phyloP scores from a whole-genome alignment of 116 monocot genomes.

The Phalaenopsis hybrid region DNA sequence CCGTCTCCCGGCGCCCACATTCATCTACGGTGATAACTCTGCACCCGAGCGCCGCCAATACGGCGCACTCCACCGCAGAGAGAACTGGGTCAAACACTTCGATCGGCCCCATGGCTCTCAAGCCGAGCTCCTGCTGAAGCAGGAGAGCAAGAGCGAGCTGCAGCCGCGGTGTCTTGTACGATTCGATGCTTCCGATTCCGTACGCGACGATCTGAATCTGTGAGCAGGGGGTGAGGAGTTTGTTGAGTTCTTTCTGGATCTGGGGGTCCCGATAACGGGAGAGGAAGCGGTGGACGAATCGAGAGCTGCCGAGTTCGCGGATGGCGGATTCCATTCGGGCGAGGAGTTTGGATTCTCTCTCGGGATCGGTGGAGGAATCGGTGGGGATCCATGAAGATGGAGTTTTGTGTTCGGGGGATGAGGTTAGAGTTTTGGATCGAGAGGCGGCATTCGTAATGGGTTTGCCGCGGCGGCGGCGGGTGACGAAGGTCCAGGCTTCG shows the following conservation, averaged over 20 bases:
- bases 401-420: neutral
- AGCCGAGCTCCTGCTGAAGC: slow-evolving; percentile 28
- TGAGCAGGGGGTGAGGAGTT: slow-evolving; percentile 3
- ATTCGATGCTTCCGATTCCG: slow-evolving; percentile 78
- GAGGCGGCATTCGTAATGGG: neutral
- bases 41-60: slow-evolving; percentile 32
- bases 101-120: slow-evolving; percentile 8
- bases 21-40: slow-evolving; percentile 40
- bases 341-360: slow-evolving; percentile 25
- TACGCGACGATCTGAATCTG: slow-evolving; percentile 45
- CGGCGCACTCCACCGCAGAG: slow-evolving; percentile 58
- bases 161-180: slow-evolving; percentile 47
- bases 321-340: slow-evolving; percentile 32
- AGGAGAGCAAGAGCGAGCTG: slow-evolving; percentile 67
- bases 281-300: slow-evolving; percentile 50
- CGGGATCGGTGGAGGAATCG: slow-evolving; percentile 24
- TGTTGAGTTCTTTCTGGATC: slow-evolving; percentile 22
- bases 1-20: slow-evolving; percentile 35
- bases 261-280: slow-evolving; percentile 20
- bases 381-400: slow-evolving; percentile 44
- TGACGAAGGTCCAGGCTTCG: slow-evolving; percentile 23
- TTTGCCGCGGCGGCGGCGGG: slow-evolving; percentile 19
- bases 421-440: slow-evolving; percentile 12
- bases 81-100: slow-evolving; percentile 84
- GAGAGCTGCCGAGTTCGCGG: slow-evolving; percentile 32